Conservation (phyloP, 495 filamentous ascomycete species). For the Penicillium crystallinum region DNA sequence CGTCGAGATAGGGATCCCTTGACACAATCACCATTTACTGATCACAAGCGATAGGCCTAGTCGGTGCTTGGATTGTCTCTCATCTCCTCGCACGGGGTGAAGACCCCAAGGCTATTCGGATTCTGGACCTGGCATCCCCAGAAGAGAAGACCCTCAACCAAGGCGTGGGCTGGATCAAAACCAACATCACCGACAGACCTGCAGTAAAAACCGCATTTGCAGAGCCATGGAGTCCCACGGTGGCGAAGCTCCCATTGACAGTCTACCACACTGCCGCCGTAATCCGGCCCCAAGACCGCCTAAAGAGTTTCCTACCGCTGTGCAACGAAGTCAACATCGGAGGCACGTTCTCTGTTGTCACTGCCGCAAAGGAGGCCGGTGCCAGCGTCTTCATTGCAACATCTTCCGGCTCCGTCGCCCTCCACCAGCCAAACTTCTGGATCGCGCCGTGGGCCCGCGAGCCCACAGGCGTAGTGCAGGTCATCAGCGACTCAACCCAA, state of each 20-base stretch:
- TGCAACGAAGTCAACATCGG: constrained; percentile 50
- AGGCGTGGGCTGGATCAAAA: constrained; percentile 42
- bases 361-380: constrained; percentile 40
- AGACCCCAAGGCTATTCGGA: constrained; percentile 47
- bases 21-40: neutral
- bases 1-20: constrained; percentile 15
- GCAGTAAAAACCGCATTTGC: constrained; percentile 45
- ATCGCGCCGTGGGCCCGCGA: constrained; percentile 42
- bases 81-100: constrained; percentile 53
- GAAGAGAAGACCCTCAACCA: constrained; percentile 34
- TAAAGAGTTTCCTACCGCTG: constrained; percentile 37
- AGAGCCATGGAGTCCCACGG: constrained; percentile 43
- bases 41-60: constrained; percentile 38
- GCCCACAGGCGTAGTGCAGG: constrained; percentile 38
- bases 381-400: constrained; percentile 52
- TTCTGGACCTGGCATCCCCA: constrained; percentile 47
- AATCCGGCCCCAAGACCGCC: constrained; percentile 47
- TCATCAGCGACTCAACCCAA: constrained; percentile 41
- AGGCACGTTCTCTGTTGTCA: constrained; percentile 47
- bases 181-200: constrained; percentile 47
- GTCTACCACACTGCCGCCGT: constrained; percentile 55
- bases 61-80: constrained; percentile 51
- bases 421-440: constrained; percentile 44
- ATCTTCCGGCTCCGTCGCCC: constrained; percentile 47
- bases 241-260: constrained; percentile 45